Conservation (phyloP, 306 rosid genomes). For the Vachellia collinsii region DNA sequence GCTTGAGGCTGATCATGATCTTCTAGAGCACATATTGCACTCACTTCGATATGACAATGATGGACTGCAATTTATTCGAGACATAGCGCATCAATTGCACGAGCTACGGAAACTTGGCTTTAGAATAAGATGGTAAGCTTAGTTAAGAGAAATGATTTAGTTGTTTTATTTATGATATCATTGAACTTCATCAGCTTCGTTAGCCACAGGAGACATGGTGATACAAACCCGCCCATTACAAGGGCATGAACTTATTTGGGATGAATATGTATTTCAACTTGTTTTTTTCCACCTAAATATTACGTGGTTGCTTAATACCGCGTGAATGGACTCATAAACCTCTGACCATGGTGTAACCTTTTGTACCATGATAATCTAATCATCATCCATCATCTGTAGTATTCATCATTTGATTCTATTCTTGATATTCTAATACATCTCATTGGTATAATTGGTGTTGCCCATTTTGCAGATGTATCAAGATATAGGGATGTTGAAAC, state of each 20-base stretch:
- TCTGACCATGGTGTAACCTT: too few species aligned
- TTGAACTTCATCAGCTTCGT: constrained; percentile 9
- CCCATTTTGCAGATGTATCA: constrained; percentile 38
- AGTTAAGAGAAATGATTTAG: constrained; percentile 10
- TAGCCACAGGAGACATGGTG: background rate
- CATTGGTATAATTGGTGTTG: constrained; percentile 5
- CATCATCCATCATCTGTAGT: background rate
- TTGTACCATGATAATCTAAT: too few species aligned
- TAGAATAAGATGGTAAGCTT: constrained; percentile 51
- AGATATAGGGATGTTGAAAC: constrained; percentile 27
- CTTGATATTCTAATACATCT: constrained; percentile 4
- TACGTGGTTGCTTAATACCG: too few species aligned
- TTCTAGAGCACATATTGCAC: constrained; percentile 67
- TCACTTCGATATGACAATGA: constrained; percentile 63
- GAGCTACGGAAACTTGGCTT: constrained; percentile 60
- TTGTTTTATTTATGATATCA: background rate
- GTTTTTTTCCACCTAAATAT: too few species aligned
- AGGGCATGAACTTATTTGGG: background rate
- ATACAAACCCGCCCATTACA: background rate
- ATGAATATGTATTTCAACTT: background rate
- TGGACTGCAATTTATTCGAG: constrained; percentile 63
- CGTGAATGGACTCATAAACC: too few species aligned
- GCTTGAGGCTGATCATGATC: constrained; percentile 72
- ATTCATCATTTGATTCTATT: constrained; percentile 5
- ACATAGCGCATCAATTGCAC: constrained; percentile 64